Evolutionary conservation across 1,139 yeast genomes (phyloP).

Genomic region (Kodamaea anthophila): DNA sequence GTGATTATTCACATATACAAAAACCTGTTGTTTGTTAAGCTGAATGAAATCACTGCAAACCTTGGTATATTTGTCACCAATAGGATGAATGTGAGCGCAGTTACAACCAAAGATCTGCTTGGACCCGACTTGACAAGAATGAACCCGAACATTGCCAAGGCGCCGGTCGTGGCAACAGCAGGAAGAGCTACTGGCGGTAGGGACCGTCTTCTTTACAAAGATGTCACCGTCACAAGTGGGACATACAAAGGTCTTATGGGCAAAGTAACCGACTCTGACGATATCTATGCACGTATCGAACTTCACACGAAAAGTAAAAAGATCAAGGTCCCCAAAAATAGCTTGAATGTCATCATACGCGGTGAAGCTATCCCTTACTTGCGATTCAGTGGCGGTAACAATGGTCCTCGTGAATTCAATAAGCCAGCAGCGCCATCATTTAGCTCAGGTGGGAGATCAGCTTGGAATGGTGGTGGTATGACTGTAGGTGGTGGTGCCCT

Average conservation of each 20-base stretch:
- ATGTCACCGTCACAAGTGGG: constrained; percentile 82
- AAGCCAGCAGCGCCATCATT: constrained; percentile 38
- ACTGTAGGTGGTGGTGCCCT: constrained; percentile 44
- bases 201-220: constrained; percentile 74
- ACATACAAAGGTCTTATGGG: constrained; percentile 94
- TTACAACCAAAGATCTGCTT: constrained; percentile 75
- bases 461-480: constrained; percentile 45
- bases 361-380: constrained; percentile 73
- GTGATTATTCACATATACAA: constrained; percentile 81
- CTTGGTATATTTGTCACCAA: constrained; percentile 86
- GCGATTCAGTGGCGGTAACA: constrained; percentile 52
- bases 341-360: constrained; percentile 61
- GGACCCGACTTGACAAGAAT: constrained; percentile 71
- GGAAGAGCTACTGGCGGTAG: constrained; percentile 61
- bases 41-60: constrained; percentile 74
- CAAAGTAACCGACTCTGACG: constrained; percentile 88
- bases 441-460: constrained; percentile 35
- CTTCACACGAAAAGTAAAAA: constrained; percentile 88
- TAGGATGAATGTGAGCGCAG: constrained; percentile 70
- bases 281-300: constrained; percentile 85
- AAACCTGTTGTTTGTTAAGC: constrained; percentile 69
- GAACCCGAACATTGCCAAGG: constrained; percentile 71
- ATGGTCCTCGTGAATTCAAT: constrained; percentile 15
- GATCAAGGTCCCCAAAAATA: constrained; percentile 75
- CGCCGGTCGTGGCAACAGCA: constrained; percentile 53